These are phyloP conservation scores for Ceratorhiza oryzae-sativae DNA, from an alignment of 1,284 basidiomycete genomes.

Conservation along the genomic window DNA sequence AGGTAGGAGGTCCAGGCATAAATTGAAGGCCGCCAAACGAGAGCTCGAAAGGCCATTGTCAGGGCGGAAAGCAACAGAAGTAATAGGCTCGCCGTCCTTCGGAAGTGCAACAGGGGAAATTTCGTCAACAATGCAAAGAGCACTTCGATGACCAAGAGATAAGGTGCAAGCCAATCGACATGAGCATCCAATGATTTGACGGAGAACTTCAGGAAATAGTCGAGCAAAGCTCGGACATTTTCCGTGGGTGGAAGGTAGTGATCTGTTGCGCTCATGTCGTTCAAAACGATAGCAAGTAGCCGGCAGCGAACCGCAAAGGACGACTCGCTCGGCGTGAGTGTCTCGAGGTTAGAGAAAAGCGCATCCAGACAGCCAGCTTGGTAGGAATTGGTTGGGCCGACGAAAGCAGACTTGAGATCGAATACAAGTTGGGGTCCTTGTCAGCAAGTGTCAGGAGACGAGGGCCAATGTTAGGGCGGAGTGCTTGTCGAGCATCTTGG, in stretches of 20 bases:
- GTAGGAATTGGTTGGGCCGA: constrained; percentile 65
- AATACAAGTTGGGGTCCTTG: constrained; percentile 88
- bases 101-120: constrained; percentile 68
- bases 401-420: constrained; percentile 84
- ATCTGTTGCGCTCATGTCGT: constrained; percentile 64
- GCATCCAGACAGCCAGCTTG: constrained; percentile 68
- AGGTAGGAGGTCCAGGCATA: constrained; percentile 71
- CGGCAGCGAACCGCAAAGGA: constrained; percentile 82
- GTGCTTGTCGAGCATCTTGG: constrained; percentile 67
- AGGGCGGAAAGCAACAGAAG: constrained; percentile 54
- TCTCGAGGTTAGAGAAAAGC: constrained; percentile 75
- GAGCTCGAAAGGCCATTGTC: constrained; percentile 63
- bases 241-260: constrained; percentile 45
- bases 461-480: constrained; percentile 70
- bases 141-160: constrained; percentile 82
- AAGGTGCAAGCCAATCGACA: constrained; percentile 85
- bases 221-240: constrained; percentile 45
- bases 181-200: constrained; percentile 46
- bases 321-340: constrained; percentile 72
- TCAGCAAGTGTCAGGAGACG: constrained; percentile 84
- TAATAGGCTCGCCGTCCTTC: constrained; percentile 64
- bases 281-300: constrained; percentile 82
- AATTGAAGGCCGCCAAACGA: constrained; percentile 73
- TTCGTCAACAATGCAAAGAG: constrained; percentile 77
- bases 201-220: constrained; percentile 46